These are phyloP conservation scores for Mycena polygramma DNA, from an alignment of 768 basidiomycete genomes.

Conservation along the genomic window DNA sequence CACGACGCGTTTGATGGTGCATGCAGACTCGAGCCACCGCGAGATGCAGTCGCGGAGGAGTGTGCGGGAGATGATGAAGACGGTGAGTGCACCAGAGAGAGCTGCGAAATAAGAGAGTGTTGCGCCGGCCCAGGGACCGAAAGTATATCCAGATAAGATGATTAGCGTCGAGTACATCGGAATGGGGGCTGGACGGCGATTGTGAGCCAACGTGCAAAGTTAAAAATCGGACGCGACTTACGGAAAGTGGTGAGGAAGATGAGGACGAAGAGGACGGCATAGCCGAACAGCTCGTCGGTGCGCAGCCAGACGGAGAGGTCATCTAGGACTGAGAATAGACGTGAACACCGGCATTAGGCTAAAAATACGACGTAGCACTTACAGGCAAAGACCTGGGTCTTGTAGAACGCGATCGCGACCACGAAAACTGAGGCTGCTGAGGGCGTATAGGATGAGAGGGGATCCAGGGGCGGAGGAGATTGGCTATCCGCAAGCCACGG, in stretches of 20 bases:
- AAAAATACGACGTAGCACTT: constrained; percentile 44
- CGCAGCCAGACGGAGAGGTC: constrained; percentile 83
- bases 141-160: constrained; percentile 92
- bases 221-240: constrained; percentile 54
- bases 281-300: constrained; percentile 78
- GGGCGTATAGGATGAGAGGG: constrained; percentile 82
- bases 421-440: constrained; percentile 85
- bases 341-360: constrained; percentile 18
- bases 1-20: constrained; percentile 83
- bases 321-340: constrained; percentile 74
- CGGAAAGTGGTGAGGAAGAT: constrained; percentile 92
- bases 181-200: constrained; percentile 73
- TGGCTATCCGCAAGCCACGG: constrained; percentile 65
- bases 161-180: constrained; percentile 96
- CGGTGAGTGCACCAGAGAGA: constrained; percentile 84
- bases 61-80: constrained; percentile 84
- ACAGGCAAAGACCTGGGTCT: constrained; percentile 86
- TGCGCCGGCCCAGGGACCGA: constrained; percentile 86
- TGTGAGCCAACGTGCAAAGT: constrained; percentile 18
- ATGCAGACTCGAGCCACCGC: constrained; percentile 77
- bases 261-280: constrained; percentile 82
- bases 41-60: constrained; percentile 80
- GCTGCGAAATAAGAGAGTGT: constrained; percentile 90
- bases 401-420: constrained; percentile 86
- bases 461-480: constrained; percentile 78